Evolutionary conservation across 2,329 filamentous ascomycete species (phyloP).

Genomic region (Cordyceps pruinosa): DNA sequence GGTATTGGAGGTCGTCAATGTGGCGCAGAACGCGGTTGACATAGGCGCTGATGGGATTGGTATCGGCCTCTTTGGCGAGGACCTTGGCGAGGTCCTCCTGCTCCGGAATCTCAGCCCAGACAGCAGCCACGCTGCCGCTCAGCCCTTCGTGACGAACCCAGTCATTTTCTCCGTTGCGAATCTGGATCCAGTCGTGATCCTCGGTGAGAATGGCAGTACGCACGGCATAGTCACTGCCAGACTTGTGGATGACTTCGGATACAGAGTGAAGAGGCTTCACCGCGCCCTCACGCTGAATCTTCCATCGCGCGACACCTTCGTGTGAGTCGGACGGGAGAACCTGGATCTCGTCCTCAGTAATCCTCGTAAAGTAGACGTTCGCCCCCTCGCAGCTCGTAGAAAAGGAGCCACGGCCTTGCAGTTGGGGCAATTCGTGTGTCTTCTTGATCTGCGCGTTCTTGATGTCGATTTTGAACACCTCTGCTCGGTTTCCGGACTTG

Average conservation of each 20-base stretch:
- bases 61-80: conserved; percentile 78
- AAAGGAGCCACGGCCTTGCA: conserved; percentile 66
- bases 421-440: conserved; percentile 69
- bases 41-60: conserved; percentile 74
- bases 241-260: conserved; percentile 74
- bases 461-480: conserved; percentile 77
- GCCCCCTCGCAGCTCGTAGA: conserved; percentile 69
- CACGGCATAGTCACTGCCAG: conserved; percentile 64
- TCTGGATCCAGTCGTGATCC: conserved; percentile 70
- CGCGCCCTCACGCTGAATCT: conserved; percentile 39
- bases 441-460: conserved; percentile 63
- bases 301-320: conserved; percentile 69
- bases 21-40: conserved; percentile 81
- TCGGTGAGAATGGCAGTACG: conserved; percentile 64
- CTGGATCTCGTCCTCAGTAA: conserved; percentile 66
- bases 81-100: conserved; percentile 70
- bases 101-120: conserved; percentile 71
- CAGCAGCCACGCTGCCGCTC: conserved; percentile 69
- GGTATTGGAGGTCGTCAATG: conserved; percentile 64
- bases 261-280: conserved; percentile 57
- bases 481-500: conserved; percentile 64
- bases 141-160: conserved; percentile 83
- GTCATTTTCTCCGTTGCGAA: conserved; percentile 71
- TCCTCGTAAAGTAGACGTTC: conserved; percentile 83
- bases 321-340: conserved; percentile 72